phyloP scores from a whole-genome alignment of 1,284 basidiomycete genomes.

The Bjerkandera adusta region DNA sequence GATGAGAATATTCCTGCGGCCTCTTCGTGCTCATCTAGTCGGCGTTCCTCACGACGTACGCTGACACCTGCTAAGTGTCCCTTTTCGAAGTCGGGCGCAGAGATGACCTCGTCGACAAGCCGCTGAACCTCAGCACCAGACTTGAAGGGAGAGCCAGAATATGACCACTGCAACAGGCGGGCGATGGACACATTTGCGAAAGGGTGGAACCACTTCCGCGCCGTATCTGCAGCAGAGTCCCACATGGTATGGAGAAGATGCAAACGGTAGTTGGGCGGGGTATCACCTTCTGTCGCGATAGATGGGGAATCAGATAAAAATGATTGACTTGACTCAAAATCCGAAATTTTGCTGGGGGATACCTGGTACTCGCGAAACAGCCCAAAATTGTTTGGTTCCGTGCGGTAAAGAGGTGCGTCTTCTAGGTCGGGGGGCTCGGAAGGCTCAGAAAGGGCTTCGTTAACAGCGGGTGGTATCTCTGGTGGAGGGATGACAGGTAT shows the following conservation, averaged over 20 bases:
- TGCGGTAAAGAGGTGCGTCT: too few species aligned
- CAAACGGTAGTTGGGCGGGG: neutral
- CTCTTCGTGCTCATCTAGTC: slow-evolving; percentile 16
- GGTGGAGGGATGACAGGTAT: too few species aligned
- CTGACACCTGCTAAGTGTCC: slow-evolving; percentile 23
- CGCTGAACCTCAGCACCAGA: slow-evolving; percentile 27
- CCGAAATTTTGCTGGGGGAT: neutral
- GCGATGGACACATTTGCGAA: slow-evolving; percentile 27
- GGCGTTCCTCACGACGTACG: slow-evolving; percentile 12
- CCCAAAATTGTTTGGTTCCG: neutral
- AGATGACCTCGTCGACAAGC: slow-evolving; percentile 30
- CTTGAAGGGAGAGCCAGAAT: slow-evolving; percentile 23
- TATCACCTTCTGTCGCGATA: neutral
- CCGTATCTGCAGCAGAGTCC: neutral
- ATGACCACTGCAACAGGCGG: slow-evolving; percentile 27
- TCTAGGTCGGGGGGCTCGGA: too few species aligned
- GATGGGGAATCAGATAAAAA: neutral
- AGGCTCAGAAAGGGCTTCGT: too few species aligned
- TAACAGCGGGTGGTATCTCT: too few species aligned
- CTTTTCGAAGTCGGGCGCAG: slow-evolving; percentile 20
- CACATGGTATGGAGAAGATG: neutral
- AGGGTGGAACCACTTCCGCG: slow-evolving; percentile 20
- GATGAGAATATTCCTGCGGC: slow-evolving; percentile 1
- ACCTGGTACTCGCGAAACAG: neutral
- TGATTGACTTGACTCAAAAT: neutral